phyloP scores from a whole-genome alignment of 2,329 filamentous ascomycete species.

The Chrysosporium queenslandicum region DNA sequence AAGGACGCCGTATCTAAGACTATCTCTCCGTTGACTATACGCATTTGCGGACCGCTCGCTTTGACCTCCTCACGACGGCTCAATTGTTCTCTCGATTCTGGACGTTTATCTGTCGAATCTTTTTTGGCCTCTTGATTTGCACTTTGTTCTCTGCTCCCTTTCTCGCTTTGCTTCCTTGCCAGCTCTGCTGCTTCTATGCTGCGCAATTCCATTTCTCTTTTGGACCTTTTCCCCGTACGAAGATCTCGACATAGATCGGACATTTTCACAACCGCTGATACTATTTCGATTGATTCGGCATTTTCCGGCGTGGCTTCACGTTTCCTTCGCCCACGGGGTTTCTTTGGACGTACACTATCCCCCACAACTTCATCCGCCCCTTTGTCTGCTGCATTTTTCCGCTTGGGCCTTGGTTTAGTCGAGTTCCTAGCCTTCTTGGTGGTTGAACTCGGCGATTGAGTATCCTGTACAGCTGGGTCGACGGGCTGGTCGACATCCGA shows the following conservation, averaged over 20 bases:
- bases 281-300: constrained; percentile 43
- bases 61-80: constrained; percentile 16
- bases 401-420: constrained; percentile 18
- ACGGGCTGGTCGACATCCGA: constrained; percentile 14
- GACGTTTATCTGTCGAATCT: background rate
- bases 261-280: constrained; percentile 48
- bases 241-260: constrained; percentile 46
- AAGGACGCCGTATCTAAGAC: constrained; percentile 44
- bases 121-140: background rate
- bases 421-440: constrained; percentile 3
- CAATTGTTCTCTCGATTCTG: background rate
- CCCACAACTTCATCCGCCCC: constrained; percentile 20
- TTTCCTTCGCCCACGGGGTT: constrained; percentile 26
- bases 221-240: constrained; percentile 47
- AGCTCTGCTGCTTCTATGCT: constrained; percentile 49
- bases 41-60: constrained; percentile 38
- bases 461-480: constrained; percentile 12
- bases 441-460: constrained; percentile 15
- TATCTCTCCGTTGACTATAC: constrained; percentile 50
- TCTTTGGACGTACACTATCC: constrained; percentile 20
- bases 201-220: constrained; percentile 48
- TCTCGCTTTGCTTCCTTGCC: constrained; percentile 33
- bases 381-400: constrained; percentile 22
- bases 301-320: constrained; percentile 40
- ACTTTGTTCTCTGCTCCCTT: constrained; percentile 25